Percentiles rank a stretch among this genome's conserved stretches.
These are phyloP conservation scores for Colletotrichum lentis DNA, from an alignment of 2,329 filamentous ascomycete genomes.

Conservation along the genomic window DNA sequence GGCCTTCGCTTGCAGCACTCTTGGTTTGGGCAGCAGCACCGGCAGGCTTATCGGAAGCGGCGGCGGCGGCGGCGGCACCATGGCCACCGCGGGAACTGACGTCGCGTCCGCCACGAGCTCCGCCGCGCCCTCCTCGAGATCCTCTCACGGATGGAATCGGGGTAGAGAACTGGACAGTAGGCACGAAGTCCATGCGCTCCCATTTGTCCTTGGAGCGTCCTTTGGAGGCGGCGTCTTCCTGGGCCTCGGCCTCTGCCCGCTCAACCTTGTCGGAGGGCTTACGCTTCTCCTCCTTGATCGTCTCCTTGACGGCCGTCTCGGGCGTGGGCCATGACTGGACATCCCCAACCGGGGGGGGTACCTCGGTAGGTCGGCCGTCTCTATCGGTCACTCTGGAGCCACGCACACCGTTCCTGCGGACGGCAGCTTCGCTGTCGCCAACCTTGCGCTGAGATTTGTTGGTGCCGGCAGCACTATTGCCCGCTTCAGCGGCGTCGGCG, in stretches of 20 bases:
- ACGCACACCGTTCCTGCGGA: constrained; percentile 54
- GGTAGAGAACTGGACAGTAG: constrained; percentile 86
- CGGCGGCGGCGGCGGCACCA: constrained; percentile 39
- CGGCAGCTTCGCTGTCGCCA: constrained; percentile 53
- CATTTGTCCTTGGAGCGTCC: constrained; percentile 80
- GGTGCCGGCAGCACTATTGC: constrained; percentile 48
- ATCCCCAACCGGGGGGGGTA: constrained; percentile 75
- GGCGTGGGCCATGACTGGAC: constrained; percentile 89
- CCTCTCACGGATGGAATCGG: constrained; percentile 68
- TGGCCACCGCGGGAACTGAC: constrained; percentile 44
- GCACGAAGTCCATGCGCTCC: constrained; percentile 83
- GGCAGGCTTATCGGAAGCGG: constrained; percentile 50
- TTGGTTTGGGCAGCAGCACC: constrained; percentile 45
- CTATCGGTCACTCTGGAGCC: constrained; percentile 57
- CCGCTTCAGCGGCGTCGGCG: constrained; percentile 38
- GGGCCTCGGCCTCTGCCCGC: constrained; percentile 69
- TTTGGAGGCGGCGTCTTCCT: constrained; percentile 62
- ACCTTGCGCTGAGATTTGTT: constrained; percentile 55
- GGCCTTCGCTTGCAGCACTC: constrained; percentile 47
- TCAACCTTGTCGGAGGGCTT: constrained; percentile 68
- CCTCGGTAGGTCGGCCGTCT: constrained; percentile 40
- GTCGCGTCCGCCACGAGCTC: constrained; percentile 55
- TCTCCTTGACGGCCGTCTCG: constrained; percentile 74
- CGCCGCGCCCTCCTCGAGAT: constrained; percentile 58
- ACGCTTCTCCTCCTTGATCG: constrained; percentile 74